Evolutionary conservation across 345 rosid species (phyloP).

Genomic region (Cardamine chenopodiifolia): DNA sequence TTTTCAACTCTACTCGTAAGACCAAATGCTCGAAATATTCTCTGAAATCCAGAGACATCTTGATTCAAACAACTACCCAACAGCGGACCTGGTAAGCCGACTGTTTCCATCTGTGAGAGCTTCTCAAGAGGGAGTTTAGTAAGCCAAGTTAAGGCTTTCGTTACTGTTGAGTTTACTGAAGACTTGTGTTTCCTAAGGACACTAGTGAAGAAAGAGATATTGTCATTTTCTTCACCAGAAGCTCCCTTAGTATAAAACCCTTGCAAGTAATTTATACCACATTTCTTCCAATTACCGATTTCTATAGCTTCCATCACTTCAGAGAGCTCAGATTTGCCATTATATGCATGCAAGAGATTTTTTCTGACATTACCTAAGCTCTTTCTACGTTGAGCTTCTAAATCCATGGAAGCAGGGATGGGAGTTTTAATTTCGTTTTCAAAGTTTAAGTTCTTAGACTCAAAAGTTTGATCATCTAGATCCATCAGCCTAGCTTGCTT

Average conservation of each 20-base stretch:
- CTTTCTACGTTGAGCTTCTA: constrained; percentile 53
- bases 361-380: constrained; percentile 58
- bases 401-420: constrained; percentile 37
- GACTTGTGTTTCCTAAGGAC: constrained; percentile 71
- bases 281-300: constrained; percentile 43
- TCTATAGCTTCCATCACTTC: constrained; percentile 44
- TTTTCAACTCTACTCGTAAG: constrained; percentile 65
- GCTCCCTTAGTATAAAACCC: constrained; percentile 77
- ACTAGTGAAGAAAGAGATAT: constrained; percentile 71
- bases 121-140: constrained; percentile 64
- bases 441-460: constrained; percentile 40
- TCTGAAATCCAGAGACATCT: constrained; percentile 52
- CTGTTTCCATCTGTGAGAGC: constrained; percentile 83
- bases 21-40: constrained; percentile 85
- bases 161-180: constrained; percentile 53
- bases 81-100: constrained; percentile 72
- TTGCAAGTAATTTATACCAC: constrained; percentile 58
- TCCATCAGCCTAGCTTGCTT: constrained; percentile 60
- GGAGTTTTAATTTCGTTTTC: constrained; percentile 38
- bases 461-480: constrained; percentile 46
- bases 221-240: constrained; percentile 59
- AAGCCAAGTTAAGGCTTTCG: constrained; percentile 82
- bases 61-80: constrained; percentile 49
- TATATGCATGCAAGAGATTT: constrained; percentile 60
- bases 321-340: constrained; percentile 42